These are phyloP conservation scores for Cinnamomum chago DNA, from an alignment of 164 flowering plant genomes.

Conservation along the genomic window DNA sequence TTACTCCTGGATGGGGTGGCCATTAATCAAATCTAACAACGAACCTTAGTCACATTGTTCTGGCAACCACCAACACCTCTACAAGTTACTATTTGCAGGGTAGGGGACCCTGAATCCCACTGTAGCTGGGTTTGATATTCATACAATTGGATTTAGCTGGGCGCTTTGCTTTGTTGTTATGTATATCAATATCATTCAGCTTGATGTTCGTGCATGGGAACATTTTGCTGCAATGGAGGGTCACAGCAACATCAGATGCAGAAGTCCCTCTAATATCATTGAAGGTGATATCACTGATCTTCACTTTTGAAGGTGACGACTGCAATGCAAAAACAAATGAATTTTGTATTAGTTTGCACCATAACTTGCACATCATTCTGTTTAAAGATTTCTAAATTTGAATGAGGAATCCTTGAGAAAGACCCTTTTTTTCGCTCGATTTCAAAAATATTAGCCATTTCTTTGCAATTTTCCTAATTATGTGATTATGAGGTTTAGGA, in stretches of 20 bases:
- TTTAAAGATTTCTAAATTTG: too few relatives aligned
- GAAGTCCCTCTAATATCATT: constrained; percentile 56
- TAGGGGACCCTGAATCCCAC: background rate
- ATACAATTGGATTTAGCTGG: background rate
- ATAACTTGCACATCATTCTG: background rate
- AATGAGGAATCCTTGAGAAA: too few relatives aligned
- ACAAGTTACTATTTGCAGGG: background rate
- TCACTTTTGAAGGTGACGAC: constrained; percentile 49
- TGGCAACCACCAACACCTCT: too few relatives aligned
- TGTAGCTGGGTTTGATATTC: background rate
- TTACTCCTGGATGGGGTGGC: too few relatives aligned
- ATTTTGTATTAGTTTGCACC: too few relatives aligned
- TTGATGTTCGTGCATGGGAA: constrained; percentile 47
- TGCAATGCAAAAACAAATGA: background rate
- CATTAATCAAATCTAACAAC: too few relatives aligned
- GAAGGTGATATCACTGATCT: constrained; percentile 42
- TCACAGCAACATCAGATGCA: constrained; percentile 40
- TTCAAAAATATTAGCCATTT: too few relatives aligned
- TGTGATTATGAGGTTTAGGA: background rate
- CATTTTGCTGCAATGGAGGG: constrained; percentile 45
- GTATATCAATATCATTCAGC: constrained; percentile 42
- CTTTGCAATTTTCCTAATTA: too few relatives aligned
- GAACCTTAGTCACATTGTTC: too few relatives aligned
- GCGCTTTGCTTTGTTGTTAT: constrained; percentile 2
- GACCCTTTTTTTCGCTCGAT: too few relatives aligned